Evolutionary conservation across 257 asterid genomes (phyloP).

Genomic region (Solanum sejunctum): DNA sequence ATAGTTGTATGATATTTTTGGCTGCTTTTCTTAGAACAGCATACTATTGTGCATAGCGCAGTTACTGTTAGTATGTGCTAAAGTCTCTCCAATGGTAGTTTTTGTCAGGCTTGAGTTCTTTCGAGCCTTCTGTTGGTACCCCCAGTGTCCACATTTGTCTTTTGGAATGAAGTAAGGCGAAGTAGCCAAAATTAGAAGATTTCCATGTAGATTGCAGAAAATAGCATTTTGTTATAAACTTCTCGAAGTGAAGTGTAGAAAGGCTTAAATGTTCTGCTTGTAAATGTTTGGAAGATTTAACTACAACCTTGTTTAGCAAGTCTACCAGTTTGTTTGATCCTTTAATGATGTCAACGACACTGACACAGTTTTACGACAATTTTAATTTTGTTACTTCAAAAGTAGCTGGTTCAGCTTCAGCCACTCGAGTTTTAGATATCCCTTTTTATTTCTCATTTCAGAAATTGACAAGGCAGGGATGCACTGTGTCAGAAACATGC

Average conservation of each 20-base stretch:
- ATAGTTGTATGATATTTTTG: neutral
- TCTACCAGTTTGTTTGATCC: neutral
- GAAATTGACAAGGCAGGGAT: neutral
- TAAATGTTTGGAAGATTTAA: neutral
- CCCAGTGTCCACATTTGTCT: neutral
- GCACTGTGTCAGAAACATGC: neutral
- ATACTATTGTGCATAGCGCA: neutral
- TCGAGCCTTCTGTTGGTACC: neutral
- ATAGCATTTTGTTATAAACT: neutral
- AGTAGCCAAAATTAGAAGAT: neutral
- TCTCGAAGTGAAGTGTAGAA: neutral
- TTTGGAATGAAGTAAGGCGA: neutral
- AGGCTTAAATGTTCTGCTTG: neutral
- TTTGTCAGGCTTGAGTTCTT: neutral
- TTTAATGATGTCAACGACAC: neutral
- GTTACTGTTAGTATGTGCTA: neutral
- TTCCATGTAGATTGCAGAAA: neutral
- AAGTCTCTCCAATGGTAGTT: neutral
- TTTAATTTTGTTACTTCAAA: neutral
- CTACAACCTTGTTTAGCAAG: neutral
- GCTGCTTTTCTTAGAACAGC: neutral
- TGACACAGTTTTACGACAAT: neutral
- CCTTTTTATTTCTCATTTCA: neutral
- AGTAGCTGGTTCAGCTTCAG: neutral
- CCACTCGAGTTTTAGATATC: neutral